Evolutionary conservation across 306 rosid genomes (phyloP).

Genomic region (Acacia acuminata): DNA sequence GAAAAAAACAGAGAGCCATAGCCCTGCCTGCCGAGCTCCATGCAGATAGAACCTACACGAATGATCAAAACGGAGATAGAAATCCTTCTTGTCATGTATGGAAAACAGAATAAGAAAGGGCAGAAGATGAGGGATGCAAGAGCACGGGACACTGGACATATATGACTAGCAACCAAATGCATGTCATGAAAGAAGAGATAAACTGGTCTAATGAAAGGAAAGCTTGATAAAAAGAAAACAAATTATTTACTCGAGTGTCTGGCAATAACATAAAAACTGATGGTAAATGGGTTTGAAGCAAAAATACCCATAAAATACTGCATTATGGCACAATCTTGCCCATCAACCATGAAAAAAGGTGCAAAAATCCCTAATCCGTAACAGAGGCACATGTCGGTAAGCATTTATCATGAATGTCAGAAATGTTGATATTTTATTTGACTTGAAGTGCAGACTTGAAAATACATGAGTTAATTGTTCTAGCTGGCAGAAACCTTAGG

Average conservation of each 20-base stretch:
- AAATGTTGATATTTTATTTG: not conserved
- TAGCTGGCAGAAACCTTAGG: not conserved
- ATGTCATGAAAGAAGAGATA: not conserved
- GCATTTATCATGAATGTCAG: not conserved
- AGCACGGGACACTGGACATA: not conserved
- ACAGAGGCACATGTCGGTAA: not conserved
- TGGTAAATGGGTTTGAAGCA: not conserved
- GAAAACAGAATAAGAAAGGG: not conserved
- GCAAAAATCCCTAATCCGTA: not conserved
- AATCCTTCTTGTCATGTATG: not conserved
- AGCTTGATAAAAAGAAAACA: not conserved
- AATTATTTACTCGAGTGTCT: not conserved
- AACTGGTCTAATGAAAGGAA: not conserved
- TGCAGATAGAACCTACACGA: constrained; percentile 67
- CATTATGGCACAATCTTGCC: no score
- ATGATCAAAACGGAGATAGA: constrained; percentile 12
- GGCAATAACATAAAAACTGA: not conserved
- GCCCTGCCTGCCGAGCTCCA: constrained; percentile 70
- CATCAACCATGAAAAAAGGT: no score
- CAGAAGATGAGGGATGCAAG: not conserved
- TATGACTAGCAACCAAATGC: not conserved
- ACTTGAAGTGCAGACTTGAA: not conserved
- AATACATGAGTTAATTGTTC: not conserved
- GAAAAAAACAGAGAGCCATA: constrained; percentile 44
- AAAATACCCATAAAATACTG: no score